Conservation (phyloP, 768 basidiomycete genomes). For the Myochromella boudieri region DNA sequence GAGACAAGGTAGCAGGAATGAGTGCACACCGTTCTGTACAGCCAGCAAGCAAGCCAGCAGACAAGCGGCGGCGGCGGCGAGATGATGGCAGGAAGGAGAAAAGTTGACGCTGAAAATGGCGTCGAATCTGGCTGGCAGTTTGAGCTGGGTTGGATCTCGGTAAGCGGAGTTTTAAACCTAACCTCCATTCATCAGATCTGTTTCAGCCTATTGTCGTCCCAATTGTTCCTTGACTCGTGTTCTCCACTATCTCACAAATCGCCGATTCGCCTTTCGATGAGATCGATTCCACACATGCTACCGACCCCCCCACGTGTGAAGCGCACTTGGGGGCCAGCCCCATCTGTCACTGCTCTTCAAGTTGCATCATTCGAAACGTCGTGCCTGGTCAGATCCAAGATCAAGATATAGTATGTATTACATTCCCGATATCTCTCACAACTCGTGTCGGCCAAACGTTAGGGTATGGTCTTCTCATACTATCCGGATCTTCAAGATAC, state of each 20-base stretch:
- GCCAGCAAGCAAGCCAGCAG: slow-evolving; percentile 10
- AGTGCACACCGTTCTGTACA: slow-evolving; percentile 15
- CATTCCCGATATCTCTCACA: slow-evolving; percentile 1
- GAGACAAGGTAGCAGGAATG: slow-evolving; percentile 3
- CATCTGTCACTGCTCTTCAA: background rate
- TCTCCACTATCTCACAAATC: slow-evolving; percentile 7
- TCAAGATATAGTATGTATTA: slow-evolving; percentile 10
- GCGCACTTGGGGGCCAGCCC: slow-evolving; percentile 10
- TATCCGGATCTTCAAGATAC: slow-evolving; percentile 1
- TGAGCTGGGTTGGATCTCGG: slow-evolving; percentile 29
- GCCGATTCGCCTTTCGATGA: slow-evolving; percentile 20
- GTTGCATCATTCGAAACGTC: background rate
- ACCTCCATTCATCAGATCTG: slow-evolving; percentile 25
- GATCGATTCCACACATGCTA: slow-evolving; percentile 20
- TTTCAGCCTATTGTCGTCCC: slow-evolving; percentile 15
- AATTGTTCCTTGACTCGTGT: slow-evolving; percentile 1
- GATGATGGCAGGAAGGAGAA: slow-evolving; percentile 18
- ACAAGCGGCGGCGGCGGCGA: slow-evolving; percentile 9
- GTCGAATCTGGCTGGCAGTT: slow-evolving; percentile 14
- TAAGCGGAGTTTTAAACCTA: slow-evolving; percentile 32
- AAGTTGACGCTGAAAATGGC: slow-evolving; percentile 20
- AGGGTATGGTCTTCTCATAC: background rate
- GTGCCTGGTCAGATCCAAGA: slow-evolving; percentile 16
- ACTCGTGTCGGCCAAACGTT: slow-evolving; percentile 1
- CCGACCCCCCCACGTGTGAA: slow-evolving; percentile 10